Evolutionary conservation across 345 rosid species (phyloP).

Genomic region (Acer saccharum): DNA sequence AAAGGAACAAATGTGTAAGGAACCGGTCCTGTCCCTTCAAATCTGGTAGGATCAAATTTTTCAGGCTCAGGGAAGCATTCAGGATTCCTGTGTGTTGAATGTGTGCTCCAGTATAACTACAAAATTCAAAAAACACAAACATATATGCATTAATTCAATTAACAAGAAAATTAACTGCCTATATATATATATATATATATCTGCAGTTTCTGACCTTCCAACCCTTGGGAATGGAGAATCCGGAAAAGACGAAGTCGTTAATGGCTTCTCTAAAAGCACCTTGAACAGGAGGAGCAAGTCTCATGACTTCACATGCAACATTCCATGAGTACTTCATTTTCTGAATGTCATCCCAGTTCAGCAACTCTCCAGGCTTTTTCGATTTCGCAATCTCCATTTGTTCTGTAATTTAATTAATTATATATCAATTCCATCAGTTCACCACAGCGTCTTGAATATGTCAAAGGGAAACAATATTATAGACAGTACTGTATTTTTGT

Average conservation of each 20-base stretch:
- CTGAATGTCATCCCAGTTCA: conserved; percentile 28
- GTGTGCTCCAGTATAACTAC: conserved; percentile 23
- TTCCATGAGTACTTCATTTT: conserved; percentile 33
- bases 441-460: no score
- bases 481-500: no score
- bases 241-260: conserved; percentile 16
- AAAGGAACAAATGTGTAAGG: conserved; percentile 28
- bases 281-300: conserved; percentile 30
- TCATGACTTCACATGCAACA: conserved; percentile 30
- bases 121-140: no score
- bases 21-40: conserved; percentile 27
- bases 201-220: conserved; percentile 14
- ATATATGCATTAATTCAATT: no score
- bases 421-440: no score
- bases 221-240: conserved; percentile 26
- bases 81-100: conserved; percentile 27
- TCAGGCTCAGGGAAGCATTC: conserved; percentile 29
- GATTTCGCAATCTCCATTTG: conserved; percentile 26
- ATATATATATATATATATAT: neutral
- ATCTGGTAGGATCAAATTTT: conserved; percentile 26
- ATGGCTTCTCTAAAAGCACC: conserved; percentile 31
- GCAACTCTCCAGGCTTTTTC: conserved; percentile 17
- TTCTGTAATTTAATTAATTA: neutral
- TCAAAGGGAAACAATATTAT: no score
- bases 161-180: no score